A percentile compares a stretch with the other conserved stretches of the same genome.
Conservation (phyloP, 2,329 filamentous ascomycete genomes). For the Alternaria angustiovoidea region DNA sequence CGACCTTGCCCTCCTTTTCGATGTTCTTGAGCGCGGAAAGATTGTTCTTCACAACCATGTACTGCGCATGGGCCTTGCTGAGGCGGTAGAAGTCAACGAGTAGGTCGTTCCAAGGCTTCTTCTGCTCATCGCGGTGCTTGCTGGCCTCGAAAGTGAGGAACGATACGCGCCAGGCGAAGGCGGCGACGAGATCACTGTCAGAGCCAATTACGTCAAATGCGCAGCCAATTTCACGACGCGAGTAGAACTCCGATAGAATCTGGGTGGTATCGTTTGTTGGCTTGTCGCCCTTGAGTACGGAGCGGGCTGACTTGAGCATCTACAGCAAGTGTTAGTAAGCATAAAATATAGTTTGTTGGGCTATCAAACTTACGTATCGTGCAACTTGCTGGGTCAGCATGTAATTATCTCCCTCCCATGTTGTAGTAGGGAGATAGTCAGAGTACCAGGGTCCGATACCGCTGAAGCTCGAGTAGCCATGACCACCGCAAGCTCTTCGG, state of each 20-base stretch:
- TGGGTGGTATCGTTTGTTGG: constrained; percentile 72
- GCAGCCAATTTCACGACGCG: constrained; percentile 72
- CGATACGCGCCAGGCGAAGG: constrained; percentile 78
- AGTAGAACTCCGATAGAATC: constrained; percentile 71
- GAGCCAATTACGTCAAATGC: constrained; percentile 77
- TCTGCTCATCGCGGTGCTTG: constrained; percentile 76
- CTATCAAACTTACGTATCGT: constrained; percentile 63
- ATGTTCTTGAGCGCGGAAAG: constrained; percentile 71
- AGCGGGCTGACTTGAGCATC: constrained; percentile 77
- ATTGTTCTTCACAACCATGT: constrained; percentile 81
- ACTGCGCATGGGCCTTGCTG: constrained; percentile 77
- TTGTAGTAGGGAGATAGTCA: constrained; percentile 75
- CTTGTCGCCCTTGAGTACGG: constrained; percentile 70
- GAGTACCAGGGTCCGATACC: constrained; percentile 80
- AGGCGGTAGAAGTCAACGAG: constrained; percentile 81
- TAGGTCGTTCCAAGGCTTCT: constrained; percentile 77
- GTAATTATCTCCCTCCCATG: constrained; percentile 83
- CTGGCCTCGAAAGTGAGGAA: constrained; percentile 79
- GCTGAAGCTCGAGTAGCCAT: constrained; percentile 77
- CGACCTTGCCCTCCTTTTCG: constrained; percentile 62
- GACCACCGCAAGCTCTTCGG: constrained; percentile 77
- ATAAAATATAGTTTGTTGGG: not conserved
- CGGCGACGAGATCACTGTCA: constrained; percentile 74
- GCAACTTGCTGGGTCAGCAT: constrained; percentile 84
- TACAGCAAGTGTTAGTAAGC: constrained; percentile 30